Evolutionary conservation across 108 stramenopile species (phyloP), one percentile per base, ranked within the genome.

Genomic region (Seminavis robusta): DNA sequence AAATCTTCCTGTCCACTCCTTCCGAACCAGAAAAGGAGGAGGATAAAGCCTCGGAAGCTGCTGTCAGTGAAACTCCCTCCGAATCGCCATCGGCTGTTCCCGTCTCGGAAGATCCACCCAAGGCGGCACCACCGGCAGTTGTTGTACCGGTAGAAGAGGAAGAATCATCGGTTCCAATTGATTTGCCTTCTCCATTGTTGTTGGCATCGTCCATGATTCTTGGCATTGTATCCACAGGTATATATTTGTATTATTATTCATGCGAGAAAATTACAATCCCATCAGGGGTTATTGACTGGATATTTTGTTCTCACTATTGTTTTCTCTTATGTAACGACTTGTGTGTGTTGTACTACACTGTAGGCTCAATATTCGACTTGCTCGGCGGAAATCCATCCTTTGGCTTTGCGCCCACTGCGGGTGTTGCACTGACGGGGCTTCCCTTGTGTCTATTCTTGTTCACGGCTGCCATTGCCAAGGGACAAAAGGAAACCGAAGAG

Each of bases 351-450:
- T 40, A 19, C n/a, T 28, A 30, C 34, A n/a, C n/a, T n/a, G n/a
- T n/a, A 78, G 88, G 89, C 53, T 84, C 82, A 19, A 47, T 78
- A 2, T 90, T 84, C 64, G 84, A 90, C 65, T 63, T 90, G 10
- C 31, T 61, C n/a, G 71, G 69, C 7, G 72, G 60, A 19, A 29
- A 52, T 26, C 74, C 82, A 7, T 59, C 52, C 27, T 47, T 78
- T 17, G 79, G 79, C 19, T 67, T 81, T 48, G 77, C 32, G 8
- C 33, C 65, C 21, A 76, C 81, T 8, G 81, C 71, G 1, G 69
- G 61, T 9, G 57, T 90, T 49, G 69, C 83, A 0, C 69, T 59
- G 5, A 42, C 84, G 38, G 80, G 82, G 6, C 34, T 83, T 32
- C 80, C 89, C 5, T 0, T 54, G 1, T 77, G 72, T 40, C 40